A percentile compares a stretch with the other conserved stretches of the same genome.
Conservation (phyloP, 345 rosid genomes). For the Hirschfeldia incana region DNA sequence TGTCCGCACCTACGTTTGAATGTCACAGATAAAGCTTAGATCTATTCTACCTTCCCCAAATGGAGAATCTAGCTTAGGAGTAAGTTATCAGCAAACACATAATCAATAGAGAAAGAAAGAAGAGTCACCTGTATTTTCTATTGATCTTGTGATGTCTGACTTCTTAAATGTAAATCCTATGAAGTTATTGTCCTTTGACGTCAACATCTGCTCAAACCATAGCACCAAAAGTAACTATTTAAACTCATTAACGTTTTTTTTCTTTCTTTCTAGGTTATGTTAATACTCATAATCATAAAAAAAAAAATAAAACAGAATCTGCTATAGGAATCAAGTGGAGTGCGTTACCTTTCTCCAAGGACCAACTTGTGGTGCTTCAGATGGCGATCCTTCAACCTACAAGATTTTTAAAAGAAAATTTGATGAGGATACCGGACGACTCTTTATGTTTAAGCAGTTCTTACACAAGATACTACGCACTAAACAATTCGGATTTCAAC, state of each 20-base stretch:
- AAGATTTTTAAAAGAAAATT: constrained; percentile 21
- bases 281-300: neutral
- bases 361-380: constrained; percentile 73
- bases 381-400: constrained; percentile 63
- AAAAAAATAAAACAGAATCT: neutral
- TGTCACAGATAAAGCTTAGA: constrained; percentile 21
- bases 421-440: constrained; percentile 27
- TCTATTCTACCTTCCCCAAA: neutral
- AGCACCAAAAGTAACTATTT: constrained; percentile 9
- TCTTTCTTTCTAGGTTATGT: neutral
- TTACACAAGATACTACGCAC: neutral
- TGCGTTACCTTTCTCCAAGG: constrained; percentile 92
- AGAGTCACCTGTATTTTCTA: constrained; percentile 72
- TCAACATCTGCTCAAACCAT: constrained; percentile 72
- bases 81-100: neutral
- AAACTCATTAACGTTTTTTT: neutral
- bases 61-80: neutral
- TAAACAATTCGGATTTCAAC: neutral
- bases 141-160: constrained; percentile 73
- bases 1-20: constrained; percentile 54
- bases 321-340: constrained; percentile 9
- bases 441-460: neutral
- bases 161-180: constrained; percentile 92
- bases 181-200: constrained; percentile 90
- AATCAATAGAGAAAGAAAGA: constrained; percentile 2